Conservation (phyloP, 805 yeast species). For the Trichomonascus vanleenenianus region DNA sequence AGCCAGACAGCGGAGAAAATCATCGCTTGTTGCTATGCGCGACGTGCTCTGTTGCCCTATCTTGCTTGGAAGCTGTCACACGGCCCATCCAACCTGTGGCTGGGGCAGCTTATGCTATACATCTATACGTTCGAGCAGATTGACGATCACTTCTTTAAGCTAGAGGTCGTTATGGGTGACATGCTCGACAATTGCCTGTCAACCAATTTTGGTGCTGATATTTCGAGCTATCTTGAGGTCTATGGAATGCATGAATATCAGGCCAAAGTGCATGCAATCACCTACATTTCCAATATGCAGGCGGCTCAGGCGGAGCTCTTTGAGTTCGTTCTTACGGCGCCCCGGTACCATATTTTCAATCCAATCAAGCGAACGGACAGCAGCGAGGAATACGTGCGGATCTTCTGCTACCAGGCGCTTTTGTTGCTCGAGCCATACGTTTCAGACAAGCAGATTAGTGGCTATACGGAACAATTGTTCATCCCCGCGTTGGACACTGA, state of each 20-base stretch:
- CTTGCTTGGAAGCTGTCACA: conserved; percentile 40
- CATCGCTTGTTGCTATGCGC: conserved; percentile 34
- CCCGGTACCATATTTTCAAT: conserved; percentile 36
- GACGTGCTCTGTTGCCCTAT: conserved; percentile 62
- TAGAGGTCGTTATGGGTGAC: conserved; percentile 50
- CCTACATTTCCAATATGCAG: conserved; percentile 32
- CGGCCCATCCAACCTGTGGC: conserved; percentile 35
- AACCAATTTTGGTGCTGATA: conserved; percentile 15
- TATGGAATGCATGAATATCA: conserved; percentile 56
- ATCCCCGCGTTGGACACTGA: conserved; percentile 45
- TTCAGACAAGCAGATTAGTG: conserved; percentile 17
- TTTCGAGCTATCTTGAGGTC: conserved; percentile 34
- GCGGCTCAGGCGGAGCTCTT: conserved; percentile 13
- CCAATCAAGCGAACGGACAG: conserved; percentile 53
- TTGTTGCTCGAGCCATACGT: conserved; percentile 34
- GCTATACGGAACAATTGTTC: conserved; percentile 24
- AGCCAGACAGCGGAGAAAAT: conserved; percentile 20
- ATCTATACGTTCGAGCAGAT: conserved; percentile 46
- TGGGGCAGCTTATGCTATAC: conserved; percentile 41
- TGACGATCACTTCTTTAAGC: conserved; percentile 45
- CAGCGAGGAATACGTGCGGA: conserved; percentile 57
- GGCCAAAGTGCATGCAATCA: conserved; percentile 42
- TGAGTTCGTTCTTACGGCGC: conserved; percentile 30
- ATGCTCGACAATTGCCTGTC: conserved; percentile 37
- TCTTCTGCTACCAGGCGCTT: conserved; percentile 49